phyloP scores from a whole-genome alignment of 352 stramenopile species.

The Phytophthora citricola region DNA sequence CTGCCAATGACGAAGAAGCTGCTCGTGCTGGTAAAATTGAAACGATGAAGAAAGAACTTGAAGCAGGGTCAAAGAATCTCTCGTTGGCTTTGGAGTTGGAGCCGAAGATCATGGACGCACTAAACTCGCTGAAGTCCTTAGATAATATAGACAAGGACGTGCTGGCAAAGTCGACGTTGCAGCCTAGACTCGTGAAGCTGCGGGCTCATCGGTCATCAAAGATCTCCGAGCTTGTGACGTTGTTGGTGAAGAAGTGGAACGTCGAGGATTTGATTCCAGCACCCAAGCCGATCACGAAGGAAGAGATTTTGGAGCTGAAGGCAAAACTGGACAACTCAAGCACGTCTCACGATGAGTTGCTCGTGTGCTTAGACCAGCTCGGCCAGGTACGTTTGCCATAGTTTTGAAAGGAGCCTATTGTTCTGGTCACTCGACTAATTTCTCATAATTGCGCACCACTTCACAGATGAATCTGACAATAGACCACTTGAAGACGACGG shows the following conservation, averaged over 20 bases:
- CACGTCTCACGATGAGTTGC: slow-evolving; percentile 76
- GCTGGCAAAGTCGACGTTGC: slow-evolving; percentile 40
- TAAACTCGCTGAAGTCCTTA: slow-evolving; percentile 42
- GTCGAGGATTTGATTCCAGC: slow-evolving; percentile 57
- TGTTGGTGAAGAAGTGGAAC: slow-evolving; percentile 54
- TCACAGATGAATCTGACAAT: slow-evolving; percentile 69
- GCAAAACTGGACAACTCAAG: slow-evolving; percentile 53
- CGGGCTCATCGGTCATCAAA: slow-evolving; percentile 38
- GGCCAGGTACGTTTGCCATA: slow-evolving; percentile 38
- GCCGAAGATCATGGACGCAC: slow-evolving; percentile 44
- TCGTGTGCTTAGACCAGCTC: slow-evolving; percentile 61
- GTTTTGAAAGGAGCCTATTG: neutral
- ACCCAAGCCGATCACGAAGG: slow-evolving; percentile 57
- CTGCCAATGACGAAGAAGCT: slow-evolving; percentile 14
- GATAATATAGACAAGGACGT: slow-evolving; percentile 41
- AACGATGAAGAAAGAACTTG: slow-evolving; percentile 34
- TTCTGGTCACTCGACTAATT: neutral
- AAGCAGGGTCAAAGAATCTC: slow-evolving; percentile 47
- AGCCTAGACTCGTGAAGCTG: slow-evolving; percentile 48
- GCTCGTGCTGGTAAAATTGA: slow-evolving; percentile 10
- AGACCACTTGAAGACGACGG: slow-evolving; percentile 70
- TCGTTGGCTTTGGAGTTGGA: slow-evolving; percentile 41
- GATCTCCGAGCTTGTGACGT: slow-evolving; percentile 41
- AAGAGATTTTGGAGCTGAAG: slow-evolving; percentile 68
- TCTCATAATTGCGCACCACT: neutral